Evolutionary conservation across 331 rosid genomes (phyloP).

Genomic region (Dryas integrifolia): DNA sequence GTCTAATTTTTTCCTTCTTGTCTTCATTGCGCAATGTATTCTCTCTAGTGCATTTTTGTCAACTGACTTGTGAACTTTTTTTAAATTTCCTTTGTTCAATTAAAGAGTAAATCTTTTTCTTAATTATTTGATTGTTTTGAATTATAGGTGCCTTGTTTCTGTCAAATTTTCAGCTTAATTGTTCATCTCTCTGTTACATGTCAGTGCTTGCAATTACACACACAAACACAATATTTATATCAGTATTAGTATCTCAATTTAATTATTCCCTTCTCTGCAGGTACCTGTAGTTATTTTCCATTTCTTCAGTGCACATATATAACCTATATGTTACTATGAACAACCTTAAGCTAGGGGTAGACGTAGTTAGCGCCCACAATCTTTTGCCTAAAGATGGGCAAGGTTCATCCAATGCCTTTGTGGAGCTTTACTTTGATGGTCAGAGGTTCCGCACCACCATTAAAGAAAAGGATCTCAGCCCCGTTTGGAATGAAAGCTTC

Average conservation of each 20-base stretch:
- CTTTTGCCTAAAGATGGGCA: slow-evolving; percentile 43
- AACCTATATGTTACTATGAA: slow-evolving; percentile 9
- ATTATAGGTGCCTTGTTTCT: not conserved
- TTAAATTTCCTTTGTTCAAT: not conserved
- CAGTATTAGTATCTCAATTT: not conserved
- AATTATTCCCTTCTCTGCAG: slow-evolving; percentile 1
- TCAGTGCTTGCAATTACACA: not conserved
- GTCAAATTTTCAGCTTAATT: not conserved
- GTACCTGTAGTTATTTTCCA: not conserved
- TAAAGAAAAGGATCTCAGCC: slow-evolving; percentile 42
- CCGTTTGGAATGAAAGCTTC: slow-evolving; percentile 45
- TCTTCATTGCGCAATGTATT: no score
- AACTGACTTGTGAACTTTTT: not conserved
- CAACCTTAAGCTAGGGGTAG: slow-evolving; percentile 46
- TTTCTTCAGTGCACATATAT: not conserved
- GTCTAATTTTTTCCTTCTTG: no score
- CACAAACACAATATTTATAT: no score
- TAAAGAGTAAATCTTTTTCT: not conserved
- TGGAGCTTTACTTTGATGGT: slow-evolving; percentile 45
- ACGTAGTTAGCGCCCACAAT: slow-evolving; percentile 42
- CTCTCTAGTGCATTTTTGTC: no score
- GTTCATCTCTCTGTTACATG: not conserved
- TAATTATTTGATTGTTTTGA: not conserved
- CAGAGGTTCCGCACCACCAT: slow-evolving; percentile 40
- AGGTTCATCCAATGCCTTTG: slow-evolving; percentile 45